A percentile compares a stretch with the other conserved stretches of the same genome.
phyloP scores from a whole-genome alignment of 345 rosid genomes.

The Arabidopsis thaliana region TAIR10.1 NC_003070.9:25328501-25329000 shows the following conservation, averaged over 20 bases:
- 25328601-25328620: slow-evolving; percentile 95
- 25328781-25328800: slow-evolving; percentile 30
- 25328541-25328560: slow-evolving; percentile 21
- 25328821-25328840: slow-evolving; percentile 17
- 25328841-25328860: background rate
- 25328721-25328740: slow-evolving; percentile 45
- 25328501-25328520: slow-evolving; percentile 11
- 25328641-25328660: slow-evolving; percentile 98
- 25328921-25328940: slow-evolving; percentile 9
- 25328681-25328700: slow-evolving; percentile 94
- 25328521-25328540: slow-evolving; percentile 10
- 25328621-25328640: slow-evolving; percentile 81
- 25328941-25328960: slow-evolving; percentile 6
- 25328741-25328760: slow-evolving; percentile 31
- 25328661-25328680: slow-evolving; percentile 99
- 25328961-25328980: slow-evolving; percentile 6
- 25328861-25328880: slow-evolving; percentile 10
- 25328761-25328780: slow-evolving; percentile 38
- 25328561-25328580: slow-evolving; percentile 30
- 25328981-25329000: slow-evolving; percentile 1
- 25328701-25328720: slow-evolving; percentile 99
- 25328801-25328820: slow-evolving; percentile 30
- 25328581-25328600: slow-evolving; percentile 99
- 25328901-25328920: slow-evolving; percentile 13
- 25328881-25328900: background rate